These are phyloP conservation scores for Clathrus columnatus DNA, from an alignment of 768 basidiomycete species.

Conservation along the genomic window DNA sequence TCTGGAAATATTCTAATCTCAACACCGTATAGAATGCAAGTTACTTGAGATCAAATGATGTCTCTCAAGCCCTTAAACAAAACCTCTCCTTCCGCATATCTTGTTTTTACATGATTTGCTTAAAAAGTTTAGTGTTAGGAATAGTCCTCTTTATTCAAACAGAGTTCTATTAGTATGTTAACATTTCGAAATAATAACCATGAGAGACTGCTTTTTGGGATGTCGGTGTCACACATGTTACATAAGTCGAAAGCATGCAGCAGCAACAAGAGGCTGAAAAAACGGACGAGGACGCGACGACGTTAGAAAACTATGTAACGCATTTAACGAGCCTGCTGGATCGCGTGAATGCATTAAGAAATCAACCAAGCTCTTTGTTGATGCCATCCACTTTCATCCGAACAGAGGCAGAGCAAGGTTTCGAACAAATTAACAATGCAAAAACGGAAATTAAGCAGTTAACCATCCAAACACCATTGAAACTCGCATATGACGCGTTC, in stretches of 20 bases:
- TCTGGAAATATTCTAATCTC: slow-evolving; percentile 2
- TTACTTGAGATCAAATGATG: slow-evolving; percentile 53
- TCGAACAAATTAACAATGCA: slow-evolving; percentile 4
- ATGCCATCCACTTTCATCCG: slow-evolving; percentile 1
- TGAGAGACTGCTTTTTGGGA: too few relatives aligned
- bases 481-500: slow-evolving; percentile 1
- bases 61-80: not conserved
- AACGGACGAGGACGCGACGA: not conserved
- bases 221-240: too few relatives aligned
- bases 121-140: too few relatives aligned
- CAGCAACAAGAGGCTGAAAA: not conserved
- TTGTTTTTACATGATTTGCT: too few relatives aligned
- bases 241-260: not conserved
- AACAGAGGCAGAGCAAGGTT: slow-evolving; percentile 8
- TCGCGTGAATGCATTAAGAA: slow-evolving; percentile 5
- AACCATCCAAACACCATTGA: slow-evolving; percentile 2
- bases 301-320: slow-evolving; percentile 6
- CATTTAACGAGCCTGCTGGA: not conserved
- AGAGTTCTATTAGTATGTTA: too few relatives aligned
- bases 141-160: too few relatives aligned
- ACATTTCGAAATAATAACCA: too few relatives aligned
- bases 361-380: slow-evolving; percentile 1
- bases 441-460: not conserved
- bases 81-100: too few relatives aligned
- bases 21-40: slow-evolving; percentile 50